phyloP scores from a whole-genome alignment of 2,329 filamentous ascomycete genomes.

The Cladorrhinum sp. region DNA sequence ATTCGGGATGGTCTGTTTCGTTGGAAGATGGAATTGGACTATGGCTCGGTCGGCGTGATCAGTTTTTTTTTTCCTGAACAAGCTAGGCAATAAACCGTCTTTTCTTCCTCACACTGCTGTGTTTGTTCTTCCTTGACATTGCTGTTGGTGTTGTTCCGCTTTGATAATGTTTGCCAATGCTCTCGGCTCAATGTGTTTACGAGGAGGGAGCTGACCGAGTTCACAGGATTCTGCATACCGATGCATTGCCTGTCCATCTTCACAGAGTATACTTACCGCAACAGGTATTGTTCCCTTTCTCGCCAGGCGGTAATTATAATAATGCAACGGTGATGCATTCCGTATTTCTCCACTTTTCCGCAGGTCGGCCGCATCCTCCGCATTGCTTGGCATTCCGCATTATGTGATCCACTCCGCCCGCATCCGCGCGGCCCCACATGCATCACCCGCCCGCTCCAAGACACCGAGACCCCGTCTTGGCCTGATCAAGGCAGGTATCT shows the following conservation, averaged over 20 bases:
- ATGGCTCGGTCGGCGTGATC: neutral
- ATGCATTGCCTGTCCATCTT: neutral
- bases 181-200: neutral
- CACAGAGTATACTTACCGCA: neutral
- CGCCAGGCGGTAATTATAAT: neutral
- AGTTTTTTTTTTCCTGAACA: neutral
- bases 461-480: neutral
- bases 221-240: neutral
- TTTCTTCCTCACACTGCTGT: neutral
- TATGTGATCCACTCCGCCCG: neutral
- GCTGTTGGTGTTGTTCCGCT: neutral
- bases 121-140: neutral
- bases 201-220: neutral
- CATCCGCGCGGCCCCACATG: neutral
- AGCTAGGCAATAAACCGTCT: constrained; percentile 15
- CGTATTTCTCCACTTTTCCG: neutral
- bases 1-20: neutral
- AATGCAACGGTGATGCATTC: neutral
- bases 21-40: neutral
- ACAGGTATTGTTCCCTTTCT: neutral
- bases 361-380: neutral
- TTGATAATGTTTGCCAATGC: too few relatives aligned
- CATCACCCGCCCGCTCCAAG: too few relatives aligned
- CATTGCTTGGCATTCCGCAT: neutral
- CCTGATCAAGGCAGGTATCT: neutral